Base-by-base conservation (phyloP, 371 early-diverging fungal genomes). In the Rhizopus arrhizus region DNA sequence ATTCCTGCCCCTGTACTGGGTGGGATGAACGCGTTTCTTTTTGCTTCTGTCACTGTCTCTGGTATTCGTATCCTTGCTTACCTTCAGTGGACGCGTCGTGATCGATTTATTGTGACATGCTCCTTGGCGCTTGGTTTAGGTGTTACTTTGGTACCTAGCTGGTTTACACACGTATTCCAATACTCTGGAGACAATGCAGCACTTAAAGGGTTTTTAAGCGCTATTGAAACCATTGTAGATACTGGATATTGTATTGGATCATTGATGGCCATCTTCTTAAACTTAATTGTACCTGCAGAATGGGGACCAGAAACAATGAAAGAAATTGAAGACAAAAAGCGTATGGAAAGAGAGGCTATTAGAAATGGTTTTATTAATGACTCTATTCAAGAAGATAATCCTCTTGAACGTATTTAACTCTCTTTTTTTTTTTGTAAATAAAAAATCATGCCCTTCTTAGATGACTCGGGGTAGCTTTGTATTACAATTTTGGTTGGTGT, bases 11-110 rank as follows among this genome's bases (percentile, higher is more conserved):
- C 83, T 11, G 85, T 85, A 16, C 58, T 83, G 29, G 83, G 85
- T 15, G 85, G 83, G 28, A 82, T 87, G 86, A 86, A 84, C 9
- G 81, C 85, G 0, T 87, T 85, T 46, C 59, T 87, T 36, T 87
- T 86, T 61, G 74, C 84, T 4, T 81, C 74, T 22, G 86, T 87
- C 13, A 78, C 83, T 5, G 85, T 83, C 6, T 81, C 86, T 9
- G 87, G 87, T 62, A 83, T 87, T 34, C 82, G 85, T 67, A 87
- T 87, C 41, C 66, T 87, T 48, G 75, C 85, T 10, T 84, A 82
- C 69, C 55, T 85, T 57, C 60, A 74, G 16, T 87, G 86, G 86
- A 85, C 87, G 4, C 75, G 88, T 48, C 85, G 88, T 22, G 85
- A 86, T 59, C 75, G 88, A 11, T 83, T 86, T 58, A 86, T 86